These are phyloP conservation scores for Rubia yunnanensis DNA, from an alignment of 257 asterid genomes.

Conservation along the genomic window DNA sequence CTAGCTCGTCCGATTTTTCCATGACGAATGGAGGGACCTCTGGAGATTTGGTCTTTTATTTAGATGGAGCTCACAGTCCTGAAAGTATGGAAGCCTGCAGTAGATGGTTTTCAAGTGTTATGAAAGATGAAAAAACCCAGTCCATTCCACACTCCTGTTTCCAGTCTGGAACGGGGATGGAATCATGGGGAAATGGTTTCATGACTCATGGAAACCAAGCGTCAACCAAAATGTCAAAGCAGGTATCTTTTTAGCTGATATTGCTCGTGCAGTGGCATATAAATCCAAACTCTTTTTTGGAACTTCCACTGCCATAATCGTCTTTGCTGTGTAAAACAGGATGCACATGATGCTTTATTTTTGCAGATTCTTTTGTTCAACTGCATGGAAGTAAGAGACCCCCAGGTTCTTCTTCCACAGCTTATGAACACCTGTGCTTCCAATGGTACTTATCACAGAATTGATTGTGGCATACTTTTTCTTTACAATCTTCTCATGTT, in stretches of 20 bases:
- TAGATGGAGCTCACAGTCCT: conserved; percentile 97
- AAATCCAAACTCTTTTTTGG: background rate
- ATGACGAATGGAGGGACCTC: conserved; percentile 23
- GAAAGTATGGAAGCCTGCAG: conserved; percentile 96
- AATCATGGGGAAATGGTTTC: conserved; percentile 29
- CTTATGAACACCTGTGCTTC: conserved; percentile 66
- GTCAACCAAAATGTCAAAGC: conserved; percentile 40
- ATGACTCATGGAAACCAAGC: conserved; percentile 17
- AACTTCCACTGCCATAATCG: background rate
- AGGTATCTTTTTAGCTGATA: conserved; percentile 27
- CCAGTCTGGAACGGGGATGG: conserved; percentile 17
- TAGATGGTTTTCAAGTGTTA: conserved; percentile 66
- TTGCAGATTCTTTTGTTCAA: conserved; percentile 81
- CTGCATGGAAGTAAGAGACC: conserved; percentile 94
- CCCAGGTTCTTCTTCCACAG: conserved; percentile 64
- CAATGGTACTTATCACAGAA: conserved; percentile 43
- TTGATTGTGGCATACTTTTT: background rate
- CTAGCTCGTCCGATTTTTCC: conserved; percentile 15
- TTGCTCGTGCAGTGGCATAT: background rate
- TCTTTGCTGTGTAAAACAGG: background rate
- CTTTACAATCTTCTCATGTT: too few species aligned
- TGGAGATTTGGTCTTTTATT: conserved; percentile 63
- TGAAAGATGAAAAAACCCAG: conserved; percentile 29
- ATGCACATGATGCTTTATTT: background rate
- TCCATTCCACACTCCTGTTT: conserved; percentile 18